Evolutionary conservation across 345 rosid species (phyloP), one percentile per base, ranked within the genome.

Genomic region (Euphorbia pulcherrima): DNA sequence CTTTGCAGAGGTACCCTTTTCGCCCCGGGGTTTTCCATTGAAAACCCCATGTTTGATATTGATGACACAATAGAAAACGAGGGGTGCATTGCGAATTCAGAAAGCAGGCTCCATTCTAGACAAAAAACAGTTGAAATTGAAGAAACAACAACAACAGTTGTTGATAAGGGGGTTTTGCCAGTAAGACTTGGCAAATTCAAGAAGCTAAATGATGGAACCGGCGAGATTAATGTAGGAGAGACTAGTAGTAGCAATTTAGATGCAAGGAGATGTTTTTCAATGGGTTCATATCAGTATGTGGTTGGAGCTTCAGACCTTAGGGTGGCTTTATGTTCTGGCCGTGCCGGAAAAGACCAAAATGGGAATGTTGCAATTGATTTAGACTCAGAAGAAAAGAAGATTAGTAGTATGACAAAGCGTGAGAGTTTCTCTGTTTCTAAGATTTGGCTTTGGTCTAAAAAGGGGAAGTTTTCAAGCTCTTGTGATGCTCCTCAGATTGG

Each of bases 101-200:
- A 64, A 26, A 74, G 64, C 17, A 41, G 64, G 11, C 37, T 63
- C 41, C 8, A 65, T 24, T 21, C 73, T 57, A 26, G 54, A 14
- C 70, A 74, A 39, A 74, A 74, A 33, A 68, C 66, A 24, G 48
- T 68, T 46, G 74, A 74, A 39, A 74, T 74, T 48, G 78, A 74
- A 65, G 74, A 59, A 29, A 12, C 44, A 21, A 73, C 39, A 29
- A 12, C 44, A 21, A 73, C 39, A 33, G 78, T 74, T 54, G 64
- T 35, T 47, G 72, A 69, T 33, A 74, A 68, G 33, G 74, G 66
- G 52, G 69, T 74, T 27, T 48, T 74, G 12, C 78, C 73, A 5
- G 78, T 74, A 28, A 69, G 78, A 51, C 73, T 74, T n/a, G 78
- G 78, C 29, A 74, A 74, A 62, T 74, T 74, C 78, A 74, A 65